phyloP scores from a whole-genome alignment of 768 basidiomycete genomes.

The Strobilomyces echinocephalus region DNA sequence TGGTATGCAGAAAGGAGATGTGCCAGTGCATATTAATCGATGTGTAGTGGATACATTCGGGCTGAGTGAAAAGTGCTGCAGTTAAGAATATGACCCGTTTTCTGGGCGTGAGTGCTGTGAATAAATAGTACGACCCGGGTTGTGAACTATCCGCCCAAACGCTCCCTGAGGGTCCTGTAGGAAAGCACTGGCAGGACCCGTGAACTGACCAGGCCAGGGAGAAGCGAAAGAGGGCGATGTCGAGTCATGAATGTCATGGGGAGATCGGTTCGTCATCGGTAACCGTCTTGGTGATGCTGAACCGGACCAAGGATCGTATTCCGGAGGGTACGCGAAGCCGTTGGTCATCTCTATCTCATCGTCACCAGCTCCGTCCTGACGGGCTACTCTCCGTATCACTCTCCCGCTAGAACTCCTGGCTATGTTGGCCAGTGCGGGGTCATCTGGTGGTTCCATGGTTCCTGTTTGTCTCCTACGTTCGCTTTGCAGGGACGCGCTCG shows the following conservation, averaged over 20 bases:
- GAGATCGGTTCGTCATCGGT: constrained; percentile 9
- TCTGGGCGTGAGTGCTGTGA: constrained; percentile 44
- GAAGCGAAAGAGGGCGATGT: constrained; percentile 22
- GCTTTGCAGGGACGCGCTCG: constrained; percentile 23
- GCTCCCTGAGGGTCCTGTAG: constrained; percentile 39
- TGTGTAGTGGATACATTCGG: constrained; percentile 21
- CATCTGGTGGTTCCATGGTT: constrained; percentile 18
- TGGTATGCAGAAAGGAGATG: neutral
- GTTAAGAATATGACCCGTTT: constrained; percentile 25
- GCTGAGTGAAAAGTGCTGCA: constrained; percentile 6
- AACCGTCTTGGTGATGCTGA: constrained; percentile 23
- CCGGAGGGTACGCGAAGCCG: constrained; percentile 16
- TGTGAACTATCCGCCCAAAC: constrained; percentile 40
- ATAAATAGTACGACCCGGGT: constrained; percentile 62
- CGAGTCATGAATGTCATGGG: constrained; percentile 21
- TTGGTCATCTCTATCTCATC: constrained; percentile 22
- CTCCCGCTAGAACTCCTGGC: constrained; percentile 30
- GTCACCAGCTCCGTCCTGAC: constrained; percentile 24
- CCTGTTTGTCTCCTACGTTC: constrained; percentile 21
- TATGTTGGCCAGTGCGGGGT: constrained; percentile 13
- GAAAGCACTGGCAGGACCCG: constrained; percentile 49
- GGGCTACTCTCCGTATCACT: constrained; percentile 27
- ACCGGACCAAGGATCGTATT: constrained; percentile 25
- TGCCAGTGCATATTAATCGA: constrained; percentile 16
- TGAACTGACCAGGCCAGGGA: constrained; percentile 36